These are phyloP conservation scores for Ramicandelaber brevisporus DNA, from an alignment of 192 early-diverging fungal genomes.

Conservation along the genomic window DNA sequence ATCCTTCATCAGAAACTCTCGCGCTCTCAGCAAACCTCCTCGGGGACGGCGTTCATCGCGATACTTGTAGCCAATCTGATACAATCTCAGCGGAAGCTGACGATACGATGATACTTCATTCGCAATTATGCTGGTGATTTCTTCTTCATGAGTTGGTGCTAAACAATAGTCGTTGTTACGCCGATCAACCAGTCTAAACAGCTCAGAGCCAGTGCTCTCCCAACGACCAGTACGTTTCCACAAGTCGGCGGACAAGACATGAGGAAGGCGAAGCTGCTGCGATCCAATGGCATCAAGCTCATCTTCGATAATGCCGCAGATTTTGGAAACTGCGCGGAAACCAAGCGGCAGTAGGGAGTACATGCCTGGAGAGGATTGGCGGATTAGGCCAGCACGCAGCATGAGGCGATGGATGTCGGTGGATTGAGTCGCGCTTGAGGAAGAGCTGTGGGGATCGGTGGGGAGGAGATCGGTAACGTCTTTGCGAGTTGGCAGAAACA, in stretches of 20 bases:
- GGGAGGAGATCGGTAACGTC: too few relatives aligned
- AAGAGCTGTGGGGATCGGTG: too few relatives aligned
- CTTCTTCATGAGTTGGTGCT: conserved; percentile 82
- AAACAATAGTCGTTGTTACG: conserved; percentile 37
- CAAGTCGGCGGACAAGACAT: conserved; percentile 27
- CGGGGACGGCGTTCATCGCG: conserved; percentile 65
- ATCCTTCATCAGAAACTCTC: conserved; percentile 95
- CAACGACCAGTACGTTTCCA: conserved; percentile 68
- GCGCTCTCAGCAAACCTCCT: conserved; percentile 53
- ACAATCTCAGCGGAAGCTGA: conserved; percentile 60
- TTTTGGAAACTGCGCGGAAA: conserved; percentile 40
- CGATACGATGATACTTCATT: conserved; percentile 33
- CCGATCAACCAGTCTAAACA: conserved; percentile 61
- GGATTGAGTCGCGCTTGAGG: too few relatives aligned
- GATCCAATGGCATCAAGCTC: conserved; percentile 52
- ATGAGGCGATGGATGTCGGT: conserved; percentile 28
- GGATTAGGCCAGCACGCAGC: conserved; percentile 39
- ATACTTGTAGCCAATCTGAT: conserved; percentile 72
- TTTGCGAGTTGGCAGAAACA: too few relatives aligned
- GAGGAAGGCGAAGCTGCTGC: conserved; percentile 48
- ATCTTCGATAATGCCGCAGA: conserved; percentile 53
- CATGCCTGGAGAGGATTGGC: conserved; percentile 65
- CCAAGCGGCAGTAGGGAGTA: conserved; percentile 66
- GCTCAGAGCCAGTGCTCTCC: conserved; percentile 32
- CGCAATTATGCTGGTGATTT: conserved; percentile 52